Conservation (phyloP, 129 eudicot species). For the Mikania micrantha region DNA sequence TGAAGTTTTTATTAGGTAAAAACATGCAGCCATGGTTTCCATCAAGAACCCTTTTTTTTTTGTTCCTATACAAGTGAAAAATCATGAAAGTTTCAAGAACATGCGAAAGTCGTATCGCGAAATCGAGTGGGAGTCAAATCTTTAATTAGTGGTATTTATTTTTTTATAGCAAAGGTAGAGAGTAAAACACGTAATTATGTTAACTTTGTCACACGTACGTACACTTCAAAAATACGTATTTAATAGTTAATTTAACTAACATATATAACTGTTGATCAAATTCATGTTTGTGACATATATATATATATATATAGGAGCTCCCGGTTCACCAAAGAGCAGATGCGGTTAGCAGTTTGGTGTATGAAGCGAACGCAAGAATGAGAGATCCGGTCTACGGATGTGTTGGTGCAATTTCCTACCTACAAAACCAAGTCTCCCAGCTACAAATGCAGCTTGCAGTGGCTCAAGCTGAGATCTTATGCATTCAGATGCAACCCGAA, state of each 20-base stretch:
- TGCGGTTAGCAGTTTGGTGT: slow-evolving; percentile 91
- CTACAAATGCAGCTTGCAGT: slow-evolving; percentile 93
- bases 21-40: not conserved
- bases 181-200: too few relatives aligned
- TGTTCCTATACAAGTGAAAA: not conserved
- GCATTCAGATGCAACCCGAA: slow-evolving; percentile 92
- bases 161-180: not conserved
- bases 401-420: slow-evolving; percentile 86
- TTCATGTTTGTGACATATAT: slow-evolving; percentile 11
- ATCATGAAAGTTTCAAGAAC: not conserved
- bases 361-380: slow-evolving; percentile 84
- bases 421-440: slow-evolving; percentile 88
- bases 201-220: too few relatives aligned
- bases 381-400: slow-evolving; percentile 95
- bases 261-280: not conserved
- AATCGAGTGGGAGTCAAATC: too few relatives aligned
- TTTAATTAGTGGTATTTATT: too few relatives aligned
- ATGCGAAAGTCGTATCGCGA: not conserved
- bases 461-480: slow-evolving; percentile 92
- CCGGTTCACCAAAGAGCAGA: slow-evolving; percentile 87
- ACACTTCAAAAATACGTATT: too few relatives aligned
- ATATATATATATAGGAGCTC: slow-evolving; percentile 53
- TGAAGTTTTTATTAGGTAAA: too few relatives aligned
- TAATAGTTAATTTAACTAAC: not conserved
- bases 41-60: not conserved